Evolutionary conservation across 2,329 filamentous ascomycete species (phyloP).

Genomic region (Pseudocercospora fuligena): DNA sequence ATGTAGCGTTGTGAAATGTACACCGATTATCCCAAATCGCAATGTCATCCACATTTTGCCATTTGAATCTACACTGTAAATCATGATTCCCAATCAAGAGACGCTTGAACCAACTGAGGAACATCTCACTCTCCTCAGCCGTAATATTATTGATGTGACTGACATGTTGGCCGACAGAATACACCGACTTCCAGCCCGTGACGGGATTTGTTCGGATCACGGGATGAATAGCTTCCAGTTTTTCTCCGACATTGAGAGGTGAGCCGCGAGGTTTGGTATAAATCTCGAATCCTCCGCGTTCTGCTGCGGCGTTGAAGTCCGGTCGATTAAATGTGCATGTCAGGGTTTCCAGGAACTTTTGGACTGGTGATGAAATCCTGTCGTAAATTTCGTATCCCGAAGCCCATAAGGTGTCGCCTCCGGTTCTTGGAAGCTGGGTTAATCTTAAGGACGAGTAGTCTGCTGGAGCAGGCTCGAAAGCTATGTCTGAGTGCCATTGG

Average conservation of each 20-base stretch:
- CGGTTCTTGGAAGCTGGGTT: slow-evolving; percentile 60
- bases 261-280: slow-evolving; percentile 31
- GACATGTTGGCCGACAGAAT: slow-evolving; percentile 63
- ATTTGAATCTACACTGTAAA: slow-evolving; percentile 55
- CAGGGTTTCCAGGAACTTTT: slow-evolving; percentile 63
- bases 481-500: slow-evolving; percentile 64
- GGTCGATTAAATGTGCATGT: slow-evolving; percentile 55
- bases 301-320: slow-evolving; percentile 40
- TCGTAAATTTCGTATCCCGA: slow-evolving; percentile 72
- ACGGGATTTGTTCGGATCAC: slow-evolving; percentile 64
- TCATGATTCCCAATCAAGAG: slow-evolving; percentile 57
- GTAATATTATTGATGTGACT: slow-evolving; percentile 61
- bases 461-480: slow-evolving; percentile 66
- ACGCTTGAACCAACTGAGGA: slow-evolving; percentile 32
- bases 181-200: slow-evolving; percentile 66
- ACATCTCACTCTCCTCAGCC: slow-evolving; percentile 29
- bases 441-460: slow-evolving; percentile 67
- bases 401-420: slow-evolving; percentile 67
- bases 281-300: slow-evolving; percentile 24
- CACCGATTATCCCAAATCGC: slow-evolving; percentile 69
- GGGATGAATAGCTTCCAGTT: slow-evolving; percentile 46
- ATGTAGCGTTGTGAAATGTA: slow-evolving; percentile 64
- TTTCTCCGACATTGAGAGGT: slow-evolving; percentile 31
- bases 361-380: slow-evolving; percentile 61
- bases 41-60: slow-evolving; percentile 55